phyloP scores from a whole-genome alignment of 164 flowering plant genomes.

The Dillenia turbinata region DNA sequence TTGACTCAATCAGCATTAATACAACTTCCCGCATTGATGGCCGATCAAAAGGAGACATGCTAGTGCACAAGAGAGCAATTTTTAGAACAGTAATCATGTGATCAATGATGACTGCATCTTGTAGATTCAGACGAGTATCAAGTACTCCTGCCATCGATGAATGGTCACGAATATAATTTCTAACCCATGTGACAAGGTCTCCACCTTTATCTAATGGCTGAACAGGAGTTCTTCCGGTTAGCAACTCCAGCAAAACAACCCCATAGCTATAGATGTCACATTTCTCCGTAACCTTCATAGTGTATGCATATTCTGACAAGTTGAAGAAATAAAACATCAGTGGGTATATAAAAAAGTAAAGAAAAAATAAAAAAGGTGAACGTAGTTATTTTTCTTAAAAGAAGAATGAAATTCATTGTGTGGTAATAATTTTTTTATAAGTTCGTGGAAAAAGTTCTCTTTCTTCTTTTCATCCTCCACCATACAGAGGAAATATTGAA shows the following conservation, averaged over 20 bases:
- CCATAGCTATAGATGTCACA: slow-evolving; percentile 96
- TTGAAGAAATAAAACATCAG: slow-evolving; percentile 1
- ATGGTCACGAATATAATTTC: slow-evolving; percentile 46
- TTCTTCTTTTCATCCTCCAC: too few relatives aligned
- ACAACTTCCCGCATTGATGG: slow-evolving; percentile 97
- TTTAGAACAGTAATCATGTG: slow-evolving; percentile 82
- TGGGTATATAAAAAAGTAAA: not conserved
- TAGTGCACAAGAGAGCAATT: slow-evolving; percentile 81
- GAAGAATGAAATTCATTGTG: too few relatives aligned
- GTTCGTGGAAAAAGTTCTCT: too few relatives aligned
- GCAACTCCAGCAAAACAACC: slow-evolving; percentile 85
- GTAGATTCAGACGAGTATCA: slow-evolving; percentile 55
- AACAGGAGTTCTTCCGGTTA: slow-evolving; percentile 88
- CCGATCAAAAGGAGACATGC: slow-evolving; percentile 63
- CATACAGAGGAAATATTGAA: too few relatives aligned
- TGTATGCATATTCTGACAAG: slow-evolving; percentile 88
- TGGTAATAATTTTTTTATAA: too few relatives aligned
- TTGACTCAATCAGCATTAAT: slow-evolving; percentile 70
- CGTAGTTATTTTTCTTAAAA: too few relatives aligned
- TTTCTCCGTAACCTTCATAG: slow-evolving; percentile 96
- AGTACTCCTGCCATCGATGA: slow-evolving; percentile 60
- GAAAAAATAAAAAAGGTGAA: not conserved
- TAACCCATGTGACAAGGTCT: slow-evolving; percentile 79
- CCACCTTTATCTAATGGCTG: slow-evolving; percentile 90
- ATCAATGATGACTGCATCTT: slow-evolving; percentile 33